Base-by-base conservation (phyloP, 169 alveolate species). In the Prorocentrum cordatum region DNA sequence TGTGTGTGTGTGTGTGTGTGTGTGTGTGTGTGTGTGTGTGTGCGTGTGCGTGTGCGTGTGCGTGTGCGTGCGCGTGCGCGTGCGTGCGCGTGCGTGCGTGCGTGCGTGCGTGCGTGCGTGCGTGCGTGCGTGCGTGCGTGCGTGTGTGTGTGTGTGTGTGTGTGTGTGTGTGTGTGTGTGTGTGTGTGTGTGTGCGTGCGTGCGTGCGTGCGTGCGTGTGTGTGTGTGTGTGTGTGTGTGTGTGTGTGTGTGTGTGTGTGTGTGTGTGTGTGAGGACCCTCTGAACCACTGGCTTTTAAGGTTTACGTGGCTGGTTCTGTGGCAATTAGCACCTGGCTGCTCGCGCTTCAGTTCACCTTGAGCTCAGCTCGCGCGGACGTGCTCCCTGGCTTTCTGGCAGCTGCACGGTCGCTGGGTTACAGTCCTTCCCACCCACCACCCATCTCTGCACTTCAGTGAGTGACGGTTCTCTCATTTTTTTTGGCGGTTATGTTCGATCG, bases 91-190 rank as follows among this genome's bases (percentile, higher is more conserved):
- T n/a, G 66, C 18, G 66, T 54, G 66, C 66, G 66, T 54, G 66
- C 66, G 66, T 54, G 66, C 66, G 66, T 54, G 66, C 66, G 66
- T n/a, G 70, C 24, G 70, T 29, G 70, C 24, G 70, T 29, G 70
- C 26, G 70, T 59, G 70, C 26, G 70, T 59, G 70, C 26, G 70
- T 29, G 70, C 26, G 32, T 59, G 32, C 3, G 66, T n/a, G 66
- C 66, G 66, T 54, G 66, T n/a, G 66, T n/a, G 66, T n/a, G 66
- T 54, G 66, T n/a, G 66, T 54, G 66, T n/a, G 66, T 54, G 66
- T n/a, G 66, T n/a, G 32, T 59, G 32, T 29, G 32, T 59, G 70
- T 14, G 32, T 59, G 32, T 29, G 70, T 29, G 70, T 6, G 32
- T 29, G 70, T 3, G 32, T 10, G 36, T 3, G 70, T 59, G 32